Base-by-base conservation (phyloP, 371 early-diverging fungal genomes). In the Homolaphlyctis polyrhiza region DNA sequence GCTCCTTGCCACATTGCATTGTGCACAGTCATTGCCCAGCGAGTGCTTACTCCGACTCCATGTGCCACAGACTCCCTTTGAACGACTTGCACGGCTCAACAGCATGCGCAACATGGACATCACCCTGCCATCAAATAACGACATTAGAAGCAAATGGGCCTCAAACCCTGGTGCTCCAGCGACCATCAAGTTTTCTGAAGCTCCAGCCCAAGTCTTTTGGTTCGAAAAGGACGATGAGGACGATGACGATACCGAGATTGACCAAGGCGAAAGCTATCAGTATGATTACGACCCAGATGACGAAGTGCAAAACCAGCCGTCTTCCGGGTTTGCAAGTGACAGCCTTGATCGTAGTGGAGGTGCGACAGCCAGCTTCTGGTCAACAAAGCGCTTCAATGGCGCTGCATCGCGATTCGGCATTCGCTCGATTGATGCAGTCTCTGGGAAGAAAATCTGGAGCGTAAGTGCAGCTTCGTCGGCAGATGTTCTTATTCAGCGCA, bases 31-130 rank as follows among this genome's bases (percentile, higher is more conserved):
- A 73, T 43, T n/a, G 28, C 14, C 11, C 27, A 11, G 45, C 68
- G 21, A n/a, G 6, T 35, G 63, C 47, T 43, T 36, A 25, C 28
- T 18, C 71, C 88, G 88, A 94, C 95, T 21, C 92, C 94, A 8
- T 87, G 83, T 64, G 96, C 28, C 23, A n/a, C 71, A 89, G 88
- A 94, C 95, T 21, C 92, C 94, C 8, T 87, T 84, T 64, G 96
- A 95, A 61, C 80, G 92, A 48, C 73, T 93, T 39, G 96, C 96
- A 11, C 84, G 96, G 50, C 78, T 96, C 55, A 95, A 96, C 75
- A 88, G 87, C 57, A 85, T 89, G 66, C 83, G 89, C 55, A 96
- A 96, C 66, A 71, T 79, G 0, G 64, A 63, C 16, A 58, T 66
- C n/a, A 60, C 71, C 48, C 52, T 60, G 35, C 61, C 68, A 13